Evolutionary conservation across 768 basidiomycete species (phyloP).

Genomic region (Tephrocybe sp.): DNA sequence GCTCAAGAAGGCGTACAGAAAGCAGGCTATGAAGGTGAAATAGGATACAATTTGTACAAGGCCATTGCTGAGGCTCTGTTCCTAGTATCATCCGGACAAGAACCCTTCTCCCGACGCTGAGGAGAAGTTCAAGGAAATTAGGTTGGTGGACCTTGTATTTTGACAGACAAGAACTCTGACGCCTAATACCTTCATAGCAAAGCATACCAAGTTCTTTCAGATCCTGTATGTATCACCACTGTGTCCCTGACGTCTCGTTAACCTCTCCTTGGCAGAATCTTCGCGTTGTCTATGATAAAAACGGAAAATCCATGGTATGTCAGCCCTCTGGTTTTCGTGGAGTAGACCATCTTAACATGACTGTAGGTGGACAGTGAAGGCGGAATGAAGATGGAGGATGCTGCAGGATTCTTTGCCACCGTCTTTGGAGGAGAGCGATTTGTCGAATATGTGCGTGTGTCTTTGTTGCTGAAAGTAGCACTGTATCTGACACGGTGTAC

Average conservation of each 20-base stretch:
- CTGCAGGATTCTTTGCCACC: constrained; percentile 90
- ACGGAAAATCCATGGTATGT: constrained; percentile 84
- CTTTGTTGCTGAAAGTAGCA: not conserved
- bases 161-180: not conserved
- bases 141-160: constrained; percentile 39
- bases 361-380: constrained; percentile 77
- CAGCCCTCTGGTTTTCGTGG: not conserved
- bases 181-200: constrained; percentile 49
- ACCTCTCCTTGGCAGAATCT: constrained; percentile 51
- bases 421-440: constrained; percentile 96
- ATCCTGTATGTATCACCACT: constrained; percentile 53
- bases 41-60: not conserved
- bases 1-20: constrained; percentile 94
- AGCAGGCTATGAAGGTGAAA: constrained; percentile 89
- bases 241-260: constrained; percentile 3
- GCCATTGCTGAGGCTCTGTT: not conserved
- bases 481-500: constrained; percentile 2
- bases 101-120: constrained; percentile 91
- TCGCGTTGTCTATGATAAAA: constrained; percentile 89
- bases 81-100: constrained; percentile 92
- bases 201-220: constrained; percentile 91
- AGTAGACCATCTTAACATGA: not conserved
- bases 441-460: constrained; percentile 71
- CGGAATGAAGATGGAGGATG: constrained; percentile 81
- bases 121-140: constrained; percentile 96